These are phyloP conservation scores for Hyphodiscus sp. DNA, from an alignment of 2,329 filamentous ascomycete genomes.

Conservation along the genomic window DNA sequence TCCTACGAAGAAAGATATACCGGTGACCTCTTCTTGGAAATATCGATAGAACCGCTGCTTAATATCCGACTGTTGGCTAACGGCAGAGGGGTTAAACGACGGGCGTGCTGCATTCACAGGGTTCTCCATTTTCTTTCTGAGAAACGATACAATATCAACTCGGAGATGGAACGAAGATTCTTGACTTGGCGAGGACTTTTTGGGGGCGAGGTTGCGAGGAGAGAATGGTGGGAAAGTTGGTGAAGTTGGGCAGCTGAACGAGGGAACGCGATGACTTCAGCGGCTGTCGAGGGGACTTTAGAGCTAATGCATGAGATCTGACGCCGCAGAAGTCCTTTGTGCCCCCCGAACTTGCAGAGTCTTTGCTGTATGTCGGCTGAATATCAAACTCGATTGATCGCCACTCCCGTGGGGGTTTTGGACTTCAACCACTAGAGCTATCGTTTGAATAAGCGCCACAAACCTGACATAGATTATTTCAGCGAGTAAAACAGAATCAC, in stretches of 20 bases:
- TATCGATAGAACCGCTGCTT: slow-evolving; percentile 81
- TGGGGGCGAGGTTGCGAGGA: neutral
- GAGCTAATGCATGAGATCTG: slow-evolving; percentile 1
- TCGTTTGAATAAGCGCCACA: neutral
- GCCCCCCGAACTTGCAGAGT: neutral
- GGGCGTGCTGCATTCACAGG: slow-evolving; percentile 3
- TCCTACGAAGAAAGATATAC: slow-evolving; percentile 38
- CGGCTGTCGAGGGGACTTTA: neutral
- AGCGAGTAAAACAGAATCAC: neutral
- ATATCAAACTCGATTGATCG: neutral
- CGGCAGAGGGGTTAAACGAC: slow-evolving; percentile 15
- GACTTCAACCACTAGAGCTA: neutral
- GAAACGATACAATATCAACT: neutral
- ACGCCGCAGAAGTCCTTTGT: neutral
- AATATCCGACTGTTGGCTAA: slow-evolving; percentile 33
- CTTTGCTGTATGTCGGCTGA: neutral
- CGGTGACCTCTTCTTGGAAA: slow-evolving; percentile 68
- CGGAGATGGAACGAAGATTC: neutral
- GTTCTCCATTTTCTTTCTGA: slow-evolving; percentile 7
- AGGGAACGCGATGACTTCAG: slow-evolving; percentile 4
- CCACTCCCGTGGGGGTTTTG: neutral
- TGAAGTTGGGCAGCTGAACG: neutral
- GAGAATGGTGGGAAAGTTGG: neutral
- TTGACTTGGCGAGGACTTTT: neutral
- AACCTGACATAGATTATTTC: neutral